These are phyloP conservation scores for Fusarium pininemorale DNA, from an alignment of 2,329 filamentous ascomycete species.

Conservation along the genomic window DNA sequence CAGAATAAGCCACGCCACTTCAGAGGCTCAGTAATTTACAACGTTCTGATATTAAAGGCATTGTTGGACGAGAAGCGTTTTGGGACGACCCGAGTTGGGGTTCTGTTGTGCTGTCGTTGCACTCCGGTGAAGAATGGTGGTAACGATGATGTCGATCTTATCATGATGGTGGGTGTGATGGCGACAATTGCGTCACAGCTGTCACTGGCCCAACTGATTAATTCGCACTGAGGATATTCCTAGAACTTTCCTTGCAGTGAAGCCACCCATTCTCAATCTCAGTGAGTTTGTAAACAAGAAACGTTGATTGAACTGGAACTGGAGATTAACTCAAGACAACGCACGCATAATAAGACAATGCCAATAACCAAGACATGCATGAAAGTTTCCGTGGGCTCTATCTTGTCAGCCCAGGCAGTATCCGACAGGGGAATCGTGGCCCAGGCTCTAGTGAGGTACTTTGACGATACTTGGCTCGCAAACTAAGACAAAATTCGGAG, in stretches of 20 bases:
- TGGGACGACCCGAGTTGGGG: neutral
- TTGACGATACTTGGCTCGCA: constrained; percentile 18
- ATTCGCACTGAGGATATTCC: neutral
- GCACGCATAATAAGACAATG: constrained; percentile 7
- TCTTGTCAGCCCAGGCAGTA: neutral
- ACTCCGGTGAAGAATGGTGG: constrained; percentile 17
- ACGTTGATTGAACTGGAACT: neutral
- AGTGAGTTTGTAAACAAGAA: neutral
- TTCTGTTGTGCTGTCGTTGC: neutral
- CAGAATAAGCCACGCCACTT: neutral
- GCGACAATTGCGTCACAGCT: constrained; percentile 31
- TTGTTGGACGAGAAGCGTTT: constrained; percentile 2
- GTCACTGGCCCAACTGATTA: neutral
- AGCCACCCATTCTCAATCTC: neutral
- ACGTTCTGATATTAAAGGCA: neutral
- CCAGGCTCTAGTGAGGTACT: constrained; percentile 17
- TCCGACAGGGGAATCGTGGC: constrained; percentile 3
- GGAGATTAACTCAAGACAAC: neutral
- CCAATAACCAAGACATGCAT: constrained; percentile 21
- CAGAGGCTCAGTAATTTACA: neutral
- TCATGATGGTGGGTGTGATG: constrained; percentile 18
- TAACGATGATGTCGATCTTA: constrained; percentile 35
- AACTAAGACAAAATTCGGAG: constrained; percentile 9
- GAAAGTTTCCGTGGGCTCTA: constrained; percentile 20
- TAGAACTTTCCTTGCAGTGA: neutral